Evolutionary conservation across 768 basidiomycete species (phyloP).

Genomic region (Baorangia bicolor): DNA sequence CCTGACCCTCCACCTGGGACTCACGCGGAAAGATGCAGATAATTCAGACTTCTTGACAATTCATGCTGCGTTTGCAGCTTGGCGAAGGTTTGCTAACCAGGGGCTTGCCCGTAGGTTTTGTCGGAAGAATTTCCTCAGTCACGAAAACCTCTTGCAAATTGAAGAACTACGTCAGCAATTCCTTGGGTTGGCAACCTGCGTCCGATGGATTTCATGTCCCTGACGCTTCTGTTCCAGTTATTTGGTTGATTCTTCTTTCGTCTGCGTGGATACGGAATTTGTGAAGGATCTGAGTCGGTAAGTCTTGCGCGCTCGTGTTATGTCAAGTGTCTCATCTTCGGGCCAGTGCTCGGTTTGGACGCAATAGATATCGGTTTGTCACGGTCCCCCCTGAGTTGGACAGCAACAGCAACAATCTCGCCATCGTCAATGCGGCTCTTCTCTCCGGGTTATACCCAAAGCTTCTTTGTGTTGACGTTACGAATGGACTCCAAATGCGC

Average conservation of each 20-base stretch:
- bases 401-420: slow-evolving; percentile 59
- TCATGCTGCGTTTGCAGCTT: slow-evolving; percentile 85
- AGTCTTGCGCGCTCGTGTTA: neutral
- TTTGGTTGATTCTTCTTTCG: slow-evolving; percentile 84
- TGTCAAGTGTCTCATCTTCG: slow-evolving; percentile 2
- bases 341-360: slow-evolving; percentile 68
- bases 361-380: slow-evolving; percentile 75
- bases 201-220: slow-evolving; percentile 2
- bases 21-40: slow-evolving; percentile 44
- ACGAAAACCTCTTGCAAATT: slow-evolving; percentile 94
- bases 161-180: slow-evolving; percentile 95
- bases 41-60: slow-evolving; percentile 95
- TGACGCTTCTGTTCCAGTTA: slow-evolving; percentile 48
- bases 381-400: slow-evolving; percentile 70
- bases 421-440: slow-evolving; percentile 77
- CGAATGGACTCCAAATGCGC: slow-evolving; percentile 55
- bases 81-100: slow-evolving; percentile 71
- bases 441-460: slow-evolving; percentile 91
- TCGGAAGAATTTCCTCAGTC: slow-evolving; percentile 74
- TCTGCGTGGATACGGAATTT: slow-evolving; percentile 63
- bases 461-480: slow-evolving; percentile 67
- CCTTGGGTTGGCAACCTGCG: slow-evolving; percentile 48
- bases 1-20: neutral
- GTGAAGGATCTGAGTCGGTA: slow-evolving; percentile 71
- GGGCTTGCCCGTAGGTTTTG: slow-evolving; percentile 73